Conservation (phyloP, 2,329 filamentous ascomycete genomes). For the Fusarium falciforme region DNA sequence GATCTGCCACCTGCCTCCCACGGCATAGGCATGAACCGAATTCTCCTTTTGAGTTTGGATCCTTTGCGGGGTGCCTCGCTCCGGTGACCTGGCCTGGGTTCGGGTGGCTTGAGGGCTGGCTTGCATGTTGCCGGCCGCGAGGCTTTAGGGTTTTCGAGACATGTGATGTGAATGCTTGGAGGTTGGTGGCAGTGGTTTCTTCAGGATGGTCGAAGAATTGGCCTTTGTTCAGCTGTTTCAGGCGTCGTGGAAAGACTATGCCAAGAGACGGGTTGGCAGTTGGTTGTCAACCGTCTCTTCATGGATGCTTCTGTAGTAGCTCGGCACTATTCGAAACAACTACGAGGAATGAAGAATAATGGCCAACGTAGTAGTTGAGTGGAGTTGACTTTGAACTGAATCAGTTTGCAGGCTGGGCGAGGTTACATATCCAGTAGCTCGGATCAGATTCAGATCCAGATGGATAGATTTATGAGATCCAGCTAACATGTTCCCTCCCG, state of each 20-base stretch:
- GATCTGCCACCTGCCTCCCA: neutral
- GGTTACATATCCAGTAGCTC: neutral
- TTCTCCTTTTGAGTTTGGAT: constrained; percentile 11
- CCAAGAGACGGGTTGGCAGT: neutral
- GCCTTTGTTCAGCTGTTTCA: neutral
- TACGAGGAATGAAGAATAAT: neutral
- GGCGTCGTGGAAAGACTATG: neutral
- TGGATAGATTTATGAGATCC: neutral
- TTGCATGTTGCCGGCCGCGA: neutral
- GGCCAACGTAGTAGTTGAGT: neutral
- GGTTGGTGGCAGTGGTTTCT: neutral
- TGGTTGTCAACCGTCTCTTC: neutral
- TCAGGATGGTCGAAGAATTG: neutral
- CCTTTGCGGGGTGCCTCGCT: constrained; percentile 7
- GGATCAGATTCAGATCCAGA: neutral
- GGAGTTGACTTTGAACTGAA: neutral
- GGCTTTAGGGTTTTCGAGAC: neutral
- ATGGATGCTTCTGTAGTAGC: neutral
- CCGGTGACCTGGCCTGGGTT: constrained; percentile 5
- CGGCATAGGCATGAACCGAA: neutral
- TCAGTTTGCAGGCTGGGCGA: neutral
- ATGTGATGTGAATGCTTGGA: neutral
- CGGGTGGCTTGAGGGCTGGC: constrained; percentile 23
- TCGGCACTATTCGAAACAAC: neutral
- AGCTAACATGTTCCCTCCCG: neutral